phyloP scores from a whole-genome alignment of 2,329 filamentous ascomycete species.

The Chaetomiaceae sp. region DNA sequence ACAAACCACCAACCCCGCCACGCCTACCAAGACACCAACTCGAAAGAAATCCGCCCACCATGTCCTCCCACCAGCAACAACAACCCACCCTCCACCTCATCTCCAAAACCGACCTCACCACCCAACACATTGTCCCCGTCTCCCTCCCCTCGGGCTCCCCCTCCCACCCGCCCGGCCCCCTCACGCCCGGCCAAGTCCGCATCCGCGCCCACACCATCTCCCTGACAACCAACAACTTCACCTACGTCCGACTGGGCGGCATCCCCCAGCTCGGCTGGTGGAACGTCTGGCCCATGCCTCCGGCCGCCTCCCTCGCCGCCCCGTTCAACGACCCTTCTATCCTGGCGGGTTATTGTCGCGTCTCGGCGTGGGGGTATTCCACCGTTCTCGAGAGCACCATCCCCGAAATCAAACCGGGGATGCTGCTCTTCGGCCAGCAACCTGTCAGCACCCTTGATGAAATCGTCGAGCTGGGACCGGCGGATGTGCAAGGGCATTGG shows the following conservation, averaged over 20 bases:
- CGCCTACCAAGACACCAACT: no score
- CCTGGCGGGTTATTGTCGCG: slow-evolving; percentile 8
- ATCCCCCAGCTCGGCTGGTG: slow-evolving; percentile 8
- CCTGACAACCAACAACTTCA: slow-evolving; percentile 14
- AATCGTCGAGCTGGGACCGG: slow-evolving; percentile 1
- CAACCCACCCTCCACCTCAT: neutral
- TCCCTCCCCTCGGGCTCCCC: neutral
- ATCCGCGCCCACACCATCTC: slow-evolving; percentile 12
- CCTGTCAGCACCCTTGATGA: no score
- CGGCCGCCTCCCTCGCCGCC: neutral
- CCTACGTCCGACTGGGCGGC: slow-evolving; percentile 12
- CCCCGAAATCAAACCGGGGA: slow-evolving; percentile 1
- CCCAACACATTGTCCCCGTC: neutral
- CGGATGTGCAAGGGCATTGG: neutral
- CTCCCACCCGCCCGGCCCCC: neutral
- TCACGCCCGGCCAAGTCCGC: neutral
- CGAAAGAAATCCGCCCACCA: neutral
- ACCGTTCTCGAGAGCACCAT: slow-evolving; percentile 13
- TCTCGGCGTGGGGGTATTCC: slow-evolving; percentile 16
- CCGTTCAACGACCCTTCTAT: neutral
- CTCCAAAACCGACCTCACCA: neutral
- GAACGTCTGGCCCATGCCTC: slow-evolving; percentile 8
- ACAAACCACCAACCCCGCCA: no score
- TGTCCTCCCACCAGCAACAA: neutral
- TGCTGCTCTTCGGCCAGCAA: slow-evolving; percentile 7